Base-by-base conservation (phyloP, 495 filamentous ascomycete species). In the Pseudoneurospora amorphoporcata region DNA sequence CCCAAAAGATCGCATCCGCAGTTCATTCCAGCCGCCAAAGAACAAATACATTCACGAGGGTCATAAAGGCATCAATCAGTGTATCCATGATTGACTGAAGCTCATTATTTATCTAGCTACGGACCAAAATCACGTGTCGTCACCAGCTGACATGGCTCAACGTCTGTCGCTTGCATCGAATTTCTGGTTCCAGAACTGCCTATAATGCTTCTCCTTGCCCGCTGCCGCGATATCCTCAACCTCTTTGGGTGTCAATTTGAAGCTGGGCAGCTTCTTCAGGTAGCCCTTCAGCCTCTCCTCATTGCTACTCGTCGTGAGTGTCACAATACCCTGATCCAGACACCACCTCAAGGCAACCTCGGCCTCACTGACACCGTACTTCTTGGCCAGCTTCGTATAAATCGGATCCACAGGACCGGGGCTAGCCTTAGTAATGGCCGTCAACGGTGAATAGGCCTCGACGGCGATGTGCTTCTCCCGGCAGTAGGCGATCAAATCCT, bases 331-430 rank as follows among this genome's bases (percentile, higher is more conserved):
- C 77, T 93, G 92, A 74, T 97, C 92, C 41, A 97, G 81, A 39
- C 86, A 87, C 94, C 94, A 97, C 71, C 94, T 81, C 73, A 97
- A 76, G 23, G 85, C 84, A 70, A 97, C 85, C 73, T 95, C 92
- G 0, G 84, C 86, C 71, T 89, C 85, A 16, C 82, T 86, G 35
- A 96, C 94, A 4, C 85, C 90, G 75, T 97, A 96, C 83, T 96
- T 97, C 74, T 80, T 84, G 8, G 91, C 91, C 70, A 97, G 77
- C 12, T 76, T 75, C 29, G 83, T 82, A 73, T 93, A 83, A 16
- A 89, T 77, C 9, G 80, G 81, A 75, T 94, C 93, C 19, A 91
- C 77, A 0, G 93, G 93, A 0, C 94, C 94, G 0, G 87, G 88
- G 37, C 79, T 81, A 1, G 87, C 91, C 76, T 89, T 92, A 7